Percentiles rank a stretch among this genome's conserved stretches.
Evolutionary conservation across 257 asterid genomes (phyloP).

Genomic region (Scutellaria minor): DNA sequence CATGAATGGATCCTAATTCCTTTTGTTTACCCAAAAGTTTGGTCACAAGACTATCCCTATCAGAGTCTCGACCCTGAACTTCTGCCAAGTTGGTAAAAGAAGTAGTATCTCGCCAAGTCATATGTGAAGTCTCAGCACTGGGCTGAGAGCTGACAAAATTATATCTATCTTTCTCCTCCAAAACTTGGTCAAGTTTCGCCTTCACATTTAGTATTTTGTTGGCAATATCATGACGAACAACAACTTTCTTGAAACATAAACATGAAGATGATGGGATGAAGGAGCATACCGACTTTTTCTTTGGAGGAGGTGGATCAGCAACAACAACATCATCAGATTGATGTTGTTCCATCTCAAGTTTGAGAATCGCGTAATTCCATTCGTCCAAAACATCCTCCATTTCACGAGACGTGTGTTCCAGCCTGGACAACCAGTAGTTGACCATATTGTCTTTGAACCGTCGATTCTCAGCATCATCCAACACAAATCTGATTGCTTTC

Average conservation of each 20-base stretch:
- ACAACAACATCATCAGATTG: background rate
- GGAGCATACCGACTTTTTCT: background rate
- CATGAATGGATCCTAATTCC: background rate
- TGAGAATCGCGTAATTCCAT: constrained; percentile 3
- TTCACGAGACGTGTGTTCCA: background rate
- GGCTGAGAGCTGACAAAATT: background rate
- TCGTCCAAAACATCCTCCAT: constrained; percentile 18
- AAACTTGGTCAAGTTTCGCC: background rate
- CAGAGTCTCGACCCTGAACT: background rate
- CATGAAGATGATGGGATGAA: background rate
- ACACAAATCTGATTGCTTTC: background rate
- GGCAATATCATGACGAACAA: background rate
- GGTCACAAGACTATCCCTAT: background rate
- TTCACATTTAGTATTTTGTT: background rate
- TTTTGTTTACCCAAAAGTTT: background rate
- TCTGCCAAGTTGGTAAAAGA: background rate
- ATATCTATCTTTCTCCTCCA: background rate
- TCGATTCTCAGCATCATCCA: constrained; percentile 21
- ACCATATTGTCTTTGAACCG: background rate
- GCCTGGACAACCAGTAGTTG: constrained; percentile 13
- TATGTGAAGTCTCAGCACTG: background rate
- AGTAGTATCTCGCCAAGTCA: background rate
- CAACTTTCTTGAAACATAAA: background rate
- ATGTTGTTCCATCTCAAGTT: background rate
- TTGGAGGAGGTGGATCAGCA: background rate